These are phyloP conservation scores for Auriscalpium microsporum DNA, from an alignment of 768 basidiomycete genomes.

Conservation along the genomic window DNA sequence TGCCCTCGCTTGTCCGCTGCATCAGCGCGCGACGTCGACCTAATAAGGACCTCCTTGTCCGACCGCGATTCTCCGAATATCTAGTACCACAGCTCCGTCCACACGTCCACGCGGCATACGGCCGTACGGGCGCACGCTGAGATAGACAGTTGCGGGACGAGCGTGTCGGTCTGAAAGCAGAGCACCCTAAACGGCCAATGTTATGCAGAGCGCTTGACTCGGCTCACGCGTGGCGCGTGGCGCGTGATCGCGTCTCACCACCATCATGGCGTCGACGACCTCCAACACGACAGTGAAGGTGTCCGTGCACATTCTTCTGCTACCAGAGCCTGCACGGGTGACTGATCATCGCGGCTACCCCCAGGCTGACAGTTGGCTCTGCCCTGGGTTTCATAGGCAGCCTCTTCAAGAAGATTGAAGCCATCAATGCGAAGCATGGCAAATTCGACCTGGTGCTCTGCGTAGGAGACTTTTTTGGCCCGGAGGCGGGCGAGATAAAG, in stretches of 20 bases:
- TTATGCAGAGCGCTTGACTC: no score
- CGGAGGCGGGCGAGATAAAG: conserved; percentile 25
- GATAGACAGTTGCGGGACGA: no score
- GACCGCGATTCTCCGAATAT: no score
- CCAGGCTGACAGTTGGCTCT: conserved; percentile 59
- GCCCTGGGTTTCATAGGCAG: conserved; percentile 63
- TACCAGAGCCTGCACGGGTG: not conserved
- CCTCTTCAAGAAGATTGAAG: conserved; percentile 73
- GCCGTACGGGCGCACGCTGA: no score
- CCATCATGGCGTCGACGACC: not conserved
- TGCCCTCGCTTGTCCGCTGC: not conserved
- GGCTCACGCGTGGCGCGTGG: no score
- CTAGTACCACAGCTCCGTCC: no score
- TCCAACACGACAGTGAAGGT: not conserved
- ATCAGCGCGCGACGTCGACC: not conserved
- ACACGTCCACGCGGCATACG: no score
- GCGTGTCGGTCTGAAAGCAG: no score
- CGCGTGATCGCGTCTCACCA: no score
- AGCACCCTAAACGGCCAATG: no score
- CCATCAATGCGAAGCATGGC: conserved; percentile 87
- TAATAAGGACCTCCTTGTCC: no score
- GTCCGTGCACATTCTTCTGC: not conserved
- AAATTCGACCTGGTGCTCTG: conserved; percentile 83
- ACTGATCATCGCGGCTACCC: not conserved
- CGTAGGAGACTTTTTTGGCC: conserved; percentile 80